Percentiles rank a stretch among this genome's conserved stretches.
These are phyloP conservation scores for Nicotiana tabacum DNA, from an alignment of 257 asterid genomes.

Conservation along the genomic window DNA sequence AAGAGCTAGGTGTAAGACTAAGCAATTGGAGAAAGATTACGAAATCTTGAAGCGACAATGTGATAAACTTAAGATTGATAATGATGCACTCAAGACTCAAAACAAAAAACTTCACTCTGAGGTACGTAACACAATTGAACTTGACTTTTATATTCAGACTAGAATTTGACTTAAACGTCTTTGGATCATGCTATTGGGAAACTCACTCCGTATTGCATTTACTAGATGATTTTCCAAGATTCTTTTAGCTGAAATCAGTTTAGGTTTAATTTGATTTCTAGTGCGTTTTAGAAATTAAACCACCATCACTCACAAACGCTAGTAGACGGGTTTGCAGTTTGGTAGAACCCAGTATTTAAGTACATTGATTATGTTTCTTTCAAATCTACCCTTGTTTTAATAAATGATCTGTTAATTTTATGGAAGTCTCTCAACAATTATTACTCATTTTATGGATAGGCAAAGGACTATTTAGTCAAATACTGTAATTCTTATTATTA, in stretches of 20 bases:
- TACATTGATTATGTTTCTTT: too few species aligned
- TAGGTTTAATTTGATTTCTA: background rate
- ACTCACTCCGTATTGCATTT: background rate
- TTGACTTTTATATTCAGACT: background rate
- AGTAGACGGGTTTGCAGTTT: too few species aligned
- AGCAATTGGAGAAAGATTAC: slow-evolving; percentile 77
- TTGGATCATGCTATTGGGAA: too few species aligned
- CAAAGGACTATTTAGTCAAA: too few species aligned
- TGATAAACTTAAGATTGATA: slow-evolving; percentile 61
- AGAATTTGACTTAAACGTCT: too few species aligned
- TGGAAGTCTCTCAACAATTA: too few species aligned
- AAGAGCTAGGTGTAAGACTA: slow-evolving; percentile 84
- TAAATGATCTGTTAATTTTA: too few species aligned
- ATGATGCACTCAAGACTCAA: slow-evolving; percentile 62
- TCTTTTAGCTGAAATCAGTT: background rate
- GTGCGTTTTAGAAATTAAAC: background rate
- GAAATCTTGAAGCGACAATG: slow-evolving; percentile 55
- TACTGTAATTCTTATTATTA: too few species aligned
- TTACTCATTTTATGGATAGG: too few species aligned
- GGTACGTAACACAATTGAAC: slow-evolving; percentile 23
- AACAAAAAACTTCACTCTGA: slow-evolving; percentile 67
- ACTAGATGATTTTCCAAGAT: background rate
- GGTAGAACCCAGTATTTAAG: too few species aligned
- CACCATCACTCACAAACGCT: background rate
- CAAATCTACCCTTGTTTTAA: too few species aligned